Evolutionary conservation across 495 filamentous ascomycete genomes (phyloP), one percentile per base, ranked within the genome.

Genomic region (Talaromyces adpressus): DNA sequence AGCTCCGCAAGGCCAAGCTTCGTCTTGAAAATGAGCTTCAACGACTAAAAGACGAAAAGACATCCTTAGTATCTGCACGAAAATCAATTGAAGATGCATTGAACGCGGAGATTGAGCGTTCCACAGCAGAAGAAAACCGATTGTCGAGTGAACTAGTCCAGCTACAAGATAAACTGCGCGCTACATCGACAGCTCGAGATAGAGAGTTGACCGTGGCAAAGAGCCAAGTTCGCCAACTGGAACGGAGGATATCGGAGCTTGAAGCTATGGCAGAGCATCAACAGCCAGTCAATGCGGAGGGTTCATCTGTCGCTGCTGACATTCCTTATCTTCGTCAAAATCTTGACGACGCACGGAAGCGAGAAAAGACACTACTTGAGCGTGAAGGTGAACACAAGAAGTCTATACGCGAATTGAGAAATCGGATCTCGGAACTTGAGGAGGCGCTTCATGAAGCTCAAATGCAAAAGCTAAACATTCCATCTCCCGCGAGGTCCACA

Each of bases 331-430:
- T 89, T 34, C 85, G 85, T 4, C 81, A 81, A 22, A 85, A 84
- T 63, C 75, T 91, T 16, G 82, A 86, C 1, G 81, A 84, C 59
- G 83, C 85, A 34, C 81, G 86, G 11, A 83, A 83, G 63, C 87
- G 86, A 32, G 87, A 91, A 63, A 80, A 81, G 52, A 81, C 84
- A 29, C 75, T 85, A 64, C 72, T 87, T 8, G 82, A 88, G 68
- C 85, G 85, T 9, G 89, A 91, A 66, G 77, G 80, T 18, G 71
- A 82, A 14, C 84, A 86, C 45, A 88, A 86, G 63, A 74, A 73
- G 23, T 79, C 73, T 9, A 72, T 82, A 14, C 83, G 83, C 49
- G 76, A 74, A 27, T 80, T 84, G 62, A 83, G 85, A 64, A 78
- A 76, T 23, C 81, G 82, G 25, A 78, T 89, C 36, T 72, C 73